Base-by-base conservation (phyloP, 2,329 filamentous ascomycete genomes). In the Aspergillus amoenus region DNA sequence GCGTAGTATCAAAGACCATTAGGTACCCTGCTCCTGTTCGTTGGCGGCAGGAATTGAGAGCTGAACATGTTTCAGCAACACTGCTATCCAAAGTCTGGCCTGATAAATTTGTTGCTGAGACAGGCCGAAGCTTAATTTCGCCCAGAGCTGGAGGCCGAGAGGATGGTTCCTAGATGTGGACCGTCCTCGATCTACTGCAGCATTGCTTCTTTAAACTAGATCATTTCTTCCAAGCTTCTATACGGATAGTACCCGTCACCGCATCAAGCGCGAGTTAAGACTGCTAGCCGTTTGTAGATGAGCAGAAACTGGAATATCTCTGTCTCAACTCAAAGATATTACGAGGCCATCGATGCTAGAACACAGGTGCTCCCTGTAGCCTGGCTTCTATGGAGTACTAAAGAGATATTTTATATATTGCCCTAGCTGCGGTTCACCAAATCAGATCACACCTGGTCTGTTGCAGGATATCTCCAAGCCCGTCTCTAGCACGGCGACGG, bases 321-420 rank as follows among this genome's bases (percentile, higher is more conserved):
- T 82, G 79, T 78, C 40, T 70, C 78, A 7, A 78, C 80, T 2
- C 84, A 87, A 64, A 70, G 70, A 7, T 85, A 84, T 66, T 85
- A 83, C 64, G 66, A 77, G 24, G 44, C 69, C 72, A 54, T 71
- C 67, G 5, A 70, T 65, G 63, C 74, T 65, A 61, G 62, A 30
- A 85, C 84, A 0, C 72, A 79, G 55, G 81, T 87, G 3, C 66
- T 87, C 5, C 81, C 82, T 0, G 84, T 3, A 84, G 82, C 37
- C 70, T 88, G 45, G 85, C 83, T 0, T 83, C 79, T 0, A 77
- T 4, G 21, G 3, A 21, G 21, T 21, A 21, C 79, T 1, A 77
- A 81, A 2, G 84, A 88, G 62, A 81, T 84, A n/a, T 81, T 84
- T 74, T 74, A 74, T 45, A 81, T 84, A n/a, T 81, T 74, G 74